phyloP scores from a whole-genome alignment of 2,329 filamentous ascomycete species.

The Volutella citrinella region DNA sequence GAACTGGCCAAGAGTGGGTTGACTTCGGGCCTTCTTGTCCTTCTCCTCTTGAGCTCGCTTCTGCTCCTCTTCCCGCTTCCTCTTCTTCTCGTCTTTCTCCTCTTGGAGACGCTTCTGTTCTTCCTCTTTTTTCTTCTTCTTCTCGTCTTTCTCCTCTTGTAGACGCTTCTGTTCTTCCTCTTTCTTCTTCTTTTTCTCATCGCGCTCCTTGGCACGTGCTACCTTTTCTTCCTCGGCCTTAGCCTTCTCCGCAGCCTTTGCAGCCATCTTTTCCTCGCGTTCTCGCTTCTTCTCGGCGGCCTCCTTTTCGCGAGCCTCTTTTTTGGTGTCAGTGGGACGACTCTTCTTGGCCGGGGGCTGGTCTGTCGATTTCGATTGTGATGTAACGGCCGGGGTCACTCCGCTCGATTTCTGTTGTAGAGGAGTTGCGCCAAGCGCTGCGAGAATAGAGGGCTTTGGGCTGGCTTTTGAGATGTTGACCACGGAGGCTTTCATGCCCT shows the following conservation, averaged over 20 bases:
- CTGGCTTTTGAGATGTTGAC: too few relatives aligned
- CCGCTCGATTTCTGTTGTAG: constrained; percentile 6
- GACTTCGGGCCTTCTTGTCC: constrained; percentile 48
- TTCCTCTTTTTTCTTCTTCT: constrained; percentile 43
- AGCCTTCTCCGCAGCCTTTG: constrained; percentile 34
- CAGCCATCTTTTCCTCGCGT: constrained; percentile 32
- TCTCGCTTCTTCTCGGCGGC: constrained; percentile 36
- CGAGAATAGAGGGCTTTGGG: too few relatives aligned
- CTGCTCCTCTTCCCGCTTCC: constrained; percentile 48
- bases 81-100: constrained; percentile 42
- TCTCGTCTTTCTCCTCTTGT: constrained; percentile 39
- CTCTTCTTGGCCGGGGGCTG: constrained; percentile 37
- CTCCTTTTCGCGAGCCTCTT: constrained; percentile 37
- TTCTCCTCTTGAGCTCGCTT: constrained; percentile 39
- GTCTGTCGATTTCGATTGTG: constrained; percentile 18
- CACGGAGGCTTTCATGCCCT: too few relatives aligned
- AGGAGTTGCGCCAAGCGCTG: too few relatives aligned
- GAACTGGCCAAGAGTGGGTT: constrained; percentile 45
- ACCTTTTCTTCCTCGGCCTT: constrained; percentile 39
- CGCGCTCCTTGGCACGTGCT: constrained; percentile 33
- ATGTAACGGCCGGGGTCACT: constrained; percentile 3
- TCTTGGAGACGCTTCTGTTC: constrained; percentile 38
- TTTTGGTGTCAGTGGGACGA: constrained; percentile 40
- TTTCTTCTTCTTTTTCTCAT: constrained; percentile 43
- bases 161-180: constrained; percentile 39